A percentile compares a stretch with the other conserved stretches of the same genome.
Conservation (phyloP, 352 stramenopile genomes). For the Phytophthora pistaciae region DNA sequence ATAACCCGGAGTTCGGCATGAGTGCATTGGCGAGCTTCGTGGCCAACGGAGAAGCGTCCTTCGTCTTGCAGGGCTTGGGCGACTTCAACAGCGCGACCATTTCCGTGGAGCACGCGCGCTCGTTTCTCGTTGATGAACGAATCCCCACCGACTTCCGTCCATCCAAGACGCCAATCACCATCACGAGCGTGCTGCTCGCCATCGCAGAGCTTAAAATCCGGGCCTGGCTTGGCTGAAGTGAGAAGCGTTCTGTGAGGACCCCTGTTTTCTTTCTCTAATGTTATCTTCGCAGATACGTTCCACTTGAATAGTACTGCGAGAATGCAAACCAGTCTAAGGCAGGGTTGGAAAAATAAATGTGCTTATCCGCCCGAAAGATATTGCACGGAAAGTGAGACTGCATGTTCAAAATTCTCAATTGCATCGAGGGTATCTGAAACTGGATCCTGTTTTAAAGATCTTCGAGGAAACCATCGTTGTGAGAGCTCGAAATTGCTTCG, state of each 20-base stretch:
- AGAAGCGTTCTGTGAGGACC: neutral
- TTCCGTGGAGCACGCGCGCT: conserved; percentile 51
- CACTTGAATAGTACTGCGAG: no score
- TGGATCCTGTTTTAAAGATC: no score
- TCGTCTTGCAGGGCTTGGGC: conserved; percentile 56
- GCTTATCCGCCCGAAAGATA: no score
- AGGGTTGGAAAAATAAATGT: no score
- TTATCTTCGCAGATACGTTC: no score
- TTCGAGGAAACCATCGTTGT: no score
- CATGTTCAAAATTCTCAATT: no score
- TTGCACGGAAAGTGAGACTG: no score
- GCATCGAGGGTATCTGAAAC: no score
- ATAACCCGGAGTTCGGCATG: conserved; percentile 56
- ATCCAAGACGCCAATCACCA: conserved; percentile 50
- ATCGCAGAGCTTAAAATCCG: conserved; percentile 54
- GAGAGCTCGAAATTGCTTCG: no score
- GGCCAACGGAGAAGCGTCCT: conserved; percentile 60
- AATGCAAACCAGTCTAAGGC: no score
- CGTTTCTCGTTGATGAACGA: conserved; percentile 60
- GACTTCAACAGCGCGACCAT: conserved; percentile 50
- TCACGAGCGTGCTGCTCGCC: conserved; percentile 40
- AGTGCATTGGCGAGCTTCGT: conserved; percentile 45
- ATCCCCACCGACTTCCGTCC: conserved; percentile 50
- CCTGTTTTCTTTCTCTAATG: no score
- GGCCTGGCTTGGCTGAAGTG: conserved; percentile 21